Evolutionary conservation across 306 rosid genomes (phyloP).

Genomic region (Casuarina glauca): DNA sequence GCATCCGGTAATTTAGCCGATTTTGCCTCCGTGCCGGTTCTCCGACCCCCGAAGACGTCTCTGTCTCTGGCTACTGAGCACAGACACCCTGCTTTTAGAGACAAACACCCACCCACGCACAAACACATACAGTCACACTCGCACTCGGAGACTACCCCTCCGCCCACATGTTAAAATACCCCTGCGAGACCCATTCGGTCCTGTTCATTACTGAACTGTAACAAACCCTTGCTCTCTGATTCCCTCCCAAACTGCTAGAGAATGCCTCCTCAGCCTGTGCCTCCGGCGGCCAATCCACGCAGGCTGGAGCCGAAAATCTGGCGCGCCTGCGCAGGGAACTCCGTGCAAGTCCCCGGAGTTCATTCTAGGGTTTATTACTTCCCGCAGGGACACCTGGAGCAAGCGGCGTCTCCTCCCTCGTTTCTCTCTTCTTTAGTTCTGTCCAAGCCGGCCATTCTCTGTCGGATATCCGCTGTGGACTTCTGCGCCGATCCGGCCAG

Average conservation of each 20-base stretch:
- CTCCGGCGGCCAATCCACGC: slow-evolving; percentile 16
- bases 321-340: slow-evolving; percentile 62
- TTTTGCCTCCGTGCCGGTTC: slow-evolving; percentile 29
- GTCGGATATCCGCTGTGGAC: slow-evolving; percentile 32
- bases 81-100: slow-evolving; percentile 10
- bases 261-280: slow-evolving; percentile 30
- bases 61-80: slow-evolving; percentile 15
- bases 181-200: slow-evolving; percentile 12
- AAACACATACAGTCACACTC: slow-evolving; percentile 1
- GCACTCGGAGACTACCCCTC: neutral
- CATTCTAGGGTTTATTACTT: slow-evolving; percentile 82
- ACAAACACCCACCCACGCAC: neutral
- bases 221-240: neutral
- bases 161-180: slow-evolving; percentile 27
- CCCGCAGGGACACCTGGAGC: slow-evolving; percentile 75
- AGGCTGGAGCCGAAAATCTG: slow-evolving; percentile 46
- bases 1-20: neutral
- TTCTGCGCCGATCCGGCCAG: slow-evolving; percentile 53
- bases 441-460: slow-evolving; percentile 40
- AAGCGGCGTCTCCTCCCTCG: slow-evolving; percentile 37
- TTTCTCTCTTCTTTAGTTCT: slow-evolving; percentile 32
- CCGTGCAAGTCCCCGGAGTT: slow-evolving; percentile 46
- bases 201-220: neutral
- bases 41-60: slow-evolving; percentile 40
- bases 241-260: slow-evolving; percentile 2